These are phyloP conservation scores for Penicillium italicum DNA, from an alignment of 2,329 filamentous ascomycete species.

Conservation along the genomic window DNA sequence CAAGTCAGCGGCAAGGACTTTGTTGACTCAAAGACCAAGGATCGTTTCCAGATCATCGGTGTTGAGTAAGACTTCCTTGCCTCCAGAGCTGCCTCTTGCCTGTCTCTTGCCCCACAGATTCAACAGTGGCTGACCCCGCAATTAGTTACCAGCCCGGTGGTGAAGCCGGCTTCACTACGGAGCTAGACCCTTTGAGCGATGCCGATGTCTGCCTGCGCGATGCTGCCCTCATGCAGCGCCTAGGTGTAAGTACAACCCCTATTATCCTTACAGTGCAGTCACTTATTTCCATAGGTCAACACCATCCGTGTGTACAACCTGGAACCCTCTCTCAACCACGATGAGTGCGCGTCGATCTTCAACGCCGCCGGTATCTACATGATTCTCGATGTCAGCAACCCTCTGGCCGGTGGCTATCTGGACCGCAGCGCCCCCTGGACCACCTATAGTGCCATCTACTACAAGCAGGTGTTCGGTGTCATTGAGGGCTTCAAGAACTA, in stretches of 20 bases:
- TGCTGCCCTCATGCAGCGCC: conserved; percentile 59
- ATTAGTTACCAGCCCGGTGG: conserved; percentile 61
- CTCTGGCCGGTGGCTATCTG: conserved; percentile 54
- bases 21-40: conserved; percentile 55
- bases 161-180: conserved; percentile 54
- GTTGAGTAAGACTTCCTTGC: conserved; percentile 50
- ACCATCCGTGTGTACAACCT: conserved; percentile 65
- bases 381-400: conserved; percentile 63
- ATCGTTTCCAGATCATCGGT: conserved; percentile 60
- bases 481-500: conserved; percentile 66
- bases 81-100: background rate
- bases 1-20: conserved; percentile 59
- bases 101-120: background rate
- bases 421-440: conserved; percentile 54
- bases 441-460: conserved; percentile 55
- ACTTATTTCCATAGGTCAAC: conserved; percentile 47
- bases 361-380: conserved; percentile 65
- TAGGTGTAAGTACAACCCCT: conserved; percentile 48
- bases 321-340: conserved; percentile 57
- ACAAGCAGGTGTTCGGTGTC: conserved; percentile 58
- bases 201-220: conserved; percentile 58
- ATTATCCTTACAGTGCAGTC: background rate
- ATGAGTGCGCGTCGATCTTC: conserved; percentile 62
- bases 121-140: conserved; percentile 8
- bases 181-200: conserved; percentile 56